Evolutionary conservation across 192 early-diverging fungal species (phyloP).

Genomic region (Geosiphon pyriformis): DNA sequence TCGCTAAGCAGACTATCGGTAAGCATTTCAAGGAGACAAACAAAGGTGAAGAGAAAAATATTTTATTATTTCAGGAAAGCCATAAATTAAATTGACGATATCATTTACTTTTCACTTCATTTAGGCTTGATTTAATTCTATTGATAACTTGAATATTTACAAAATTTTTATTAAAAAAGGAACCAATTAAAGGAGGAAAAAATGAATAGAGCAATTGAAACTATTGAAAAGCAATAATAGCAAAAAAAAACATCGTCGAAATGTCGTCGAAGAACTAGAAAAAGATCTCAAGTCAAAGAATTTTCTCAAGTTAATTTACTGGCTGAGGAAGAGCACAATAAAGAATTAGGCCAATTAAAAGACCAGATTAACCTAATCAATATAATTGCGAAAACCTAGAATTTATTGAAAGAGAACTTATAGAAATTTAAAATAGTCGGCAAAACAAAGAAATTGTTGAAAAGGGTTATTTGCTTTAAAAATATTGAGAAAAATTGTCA

Average conservation of each 20-base stretch:
- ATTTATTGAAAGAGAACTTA: too few species aligned
- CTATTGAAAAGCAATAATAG: not conserved
- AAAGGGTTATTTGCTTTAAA: constrained; percentile 4
- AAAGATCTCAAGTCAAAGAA: not conserved
- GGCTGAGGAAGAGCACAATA: not conserved
- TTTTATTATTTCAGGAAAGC: not conserved
- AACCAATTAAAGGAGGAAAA: not conserved
- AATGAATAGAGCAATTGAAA: constrained; percentile 1
- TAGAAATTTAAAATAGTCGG: constrained; percentile 1
- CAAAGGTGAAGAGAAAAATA: constrained; percentile 9
- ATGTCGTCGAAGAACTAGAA: not conserved
- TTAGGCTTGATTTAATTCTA: not conserved
- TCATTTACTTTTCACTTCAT: not conserved
- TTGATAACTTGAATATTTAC: not conserved
- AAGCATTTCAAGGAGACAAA: not conserved
- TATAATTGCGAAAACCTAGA: too few species aligned
- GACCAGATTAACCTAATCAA: not conserved
- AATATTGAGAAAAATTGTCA: not conserved
- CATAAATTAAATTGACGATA: not conserved
- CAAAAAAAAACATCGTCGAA: not conserved
- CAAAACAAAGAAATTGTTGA: constrained; percentile 3
- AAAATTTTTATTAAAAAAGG: constrained; percentile 11
- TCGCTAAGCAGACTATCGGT: not conserved
- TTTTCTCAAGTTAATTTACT: not conserved
- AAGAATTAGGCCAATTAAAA: constrained; percentile 4